These are phyloP conservation scores for Aspergillus felis DNA, from an alignment of 2,329 filamentous ascomycete species.

Conservation along the genomic window DNA sequence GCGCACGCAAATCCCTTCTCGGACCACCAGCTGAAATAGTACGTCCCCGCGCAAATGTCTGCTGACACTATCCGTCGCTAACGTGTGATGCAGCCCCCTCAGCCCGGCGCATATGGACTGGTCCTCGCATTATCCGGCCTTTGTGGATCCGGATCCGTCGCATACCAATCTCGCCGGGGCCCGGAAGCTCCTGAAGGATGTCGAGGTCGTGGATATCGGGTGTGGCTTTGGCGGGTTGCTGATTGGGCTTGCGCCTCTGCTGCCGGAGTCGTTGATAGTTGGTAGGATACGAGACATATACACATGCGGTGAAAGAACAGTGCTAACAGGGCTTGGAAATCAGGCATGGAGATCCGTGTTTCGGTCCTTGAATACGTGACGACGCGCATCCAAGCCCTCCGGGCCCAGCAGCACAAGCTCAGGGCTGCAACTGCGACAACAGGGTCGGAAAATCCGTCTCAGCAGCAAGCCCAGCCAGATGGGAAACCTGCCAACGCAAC, in stretches of 20 bases:
- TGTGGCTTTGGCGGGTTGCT: slow-evolving; percentile 93
- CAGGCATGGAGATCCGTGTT: slow-evolving; percentile 86
- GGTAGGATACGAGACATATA: slow-evolving; percentile 49
- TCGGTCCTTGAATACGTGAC: slow-evolving; percentile 89
- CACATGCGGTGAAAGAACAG: neutral
- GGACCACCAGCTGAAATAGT: slow-evolving; percentile 88
- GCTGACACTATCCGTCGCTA: neutral
- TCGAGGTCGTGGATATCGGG: slow-evolving; percentile 94
- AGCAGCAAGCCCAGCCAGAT: slow-evolving; percentile 1
- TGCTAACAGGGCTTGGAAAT: slow-evolving; percentile 1
- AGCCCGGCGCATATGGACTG: slow-evolving; percentile 87
- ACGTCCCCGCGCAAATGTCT: slow-evolving; percentile 34
- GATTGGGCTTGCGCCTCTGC: slow-evolving; percentile 73
- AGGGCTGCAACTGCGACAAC: slow-evolving; percentile 10
- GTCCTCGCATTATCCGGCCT: slow-evolving; percentile 77
- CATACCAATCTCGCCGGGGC: slow-evolving; percentile 30
- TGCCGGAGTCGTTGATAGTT: slow-evolving; percentile 79
- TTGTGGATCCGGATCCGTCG: slow-evolving; percentile 44
- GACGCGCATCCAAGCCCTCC: slow-evolving; percentile 78
- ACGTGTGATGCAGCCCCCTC: slow-evolving; percentile 58
- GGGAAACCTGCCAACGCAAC: neutral
- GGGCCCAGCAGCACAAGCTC: slow-evolving; percentile 42
- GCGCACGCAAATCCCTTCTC: slow-evolving; percentile 98
- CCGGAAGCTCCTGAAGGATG: slow-evolving; percentile 57
- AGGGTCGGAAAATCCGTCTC: slow-evolving; percentile 2